Percentiles rank a stretch among this genome's conserved stretches.
phyloP scores from a whole-genome alignment of 1,284 basidiomycete species.

The Tylopilus sp. region DNA sequence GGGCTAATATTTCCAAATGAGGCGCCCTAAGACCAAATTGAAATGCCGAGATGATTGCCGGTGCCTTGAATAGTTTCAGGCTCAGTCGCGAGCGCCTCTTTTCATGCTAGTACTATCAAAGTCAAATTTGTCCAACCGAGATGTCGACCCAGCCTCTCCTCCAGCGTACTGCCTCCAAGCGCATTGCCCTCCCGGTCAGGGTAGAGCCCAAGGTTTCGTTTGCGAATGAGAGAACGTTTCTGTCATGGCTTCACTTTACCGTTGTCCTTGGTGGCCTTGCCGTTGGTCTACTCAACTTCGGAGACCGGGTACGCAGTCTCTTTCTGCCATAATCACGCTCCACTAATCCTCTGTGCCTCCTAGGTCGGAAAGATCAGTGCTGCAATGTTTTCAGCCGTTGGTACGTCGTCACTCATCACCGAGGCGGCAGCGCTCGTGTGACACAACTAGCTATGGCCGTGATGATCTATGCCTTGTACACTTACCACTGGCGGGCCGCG shows the following conservation, averaged over 20 bases:
- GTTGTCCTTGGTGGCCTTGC: conserved; percentile 92
- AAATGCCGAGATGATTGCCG: conserved; percentile 17
- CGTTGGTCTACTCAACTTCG: conserved; percentile 96
- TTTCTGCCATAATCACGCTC: background rate
- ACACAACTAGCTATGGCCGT: conserved; percentile 79
- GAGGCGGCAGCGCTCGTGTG: conserved; percentile 3
- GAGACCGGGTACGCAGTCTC: conserved; percentile 70
- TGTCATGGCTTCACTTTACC: conserved; percentile 96
- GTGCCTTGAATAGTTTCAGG: background rate
- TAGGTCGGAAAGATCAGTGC: conserved; percentile 90
- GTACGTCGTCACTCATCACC: conserved; percentile 48
- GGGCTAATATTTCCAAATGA: conserved; percentile 22
- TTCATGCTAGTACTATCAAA: conserved; percentile 8
- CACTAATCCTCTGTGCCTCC: conserved; percentile 1
- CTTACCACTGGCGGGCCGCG: conserved; percentile 94
- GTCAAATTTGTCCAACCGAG: background rate
- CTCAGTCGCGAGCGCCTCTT: background rate
- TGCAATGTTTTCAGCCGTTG: conserved; percentile 88
- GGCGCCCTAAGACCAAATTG: conserved; percentile 7
- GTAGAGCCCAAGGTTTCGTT: conserved; percentile 96
- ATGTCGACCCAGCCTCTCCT: conserved; percentile 98
- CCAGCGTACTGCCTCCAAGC: conserved; percentile 92
- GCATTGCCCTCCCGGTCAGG: conserved; percentile 91
- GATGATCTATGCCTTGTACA: conserved; percentile 93
- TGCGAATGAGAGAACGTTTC: conserved; percentile 92